These are phyloP conservation scores for Colletotrichum tropicale DNA, from an alignment of 2,329 filamentous ascomycete genomes.

Conservation along the genomic window DNA sequence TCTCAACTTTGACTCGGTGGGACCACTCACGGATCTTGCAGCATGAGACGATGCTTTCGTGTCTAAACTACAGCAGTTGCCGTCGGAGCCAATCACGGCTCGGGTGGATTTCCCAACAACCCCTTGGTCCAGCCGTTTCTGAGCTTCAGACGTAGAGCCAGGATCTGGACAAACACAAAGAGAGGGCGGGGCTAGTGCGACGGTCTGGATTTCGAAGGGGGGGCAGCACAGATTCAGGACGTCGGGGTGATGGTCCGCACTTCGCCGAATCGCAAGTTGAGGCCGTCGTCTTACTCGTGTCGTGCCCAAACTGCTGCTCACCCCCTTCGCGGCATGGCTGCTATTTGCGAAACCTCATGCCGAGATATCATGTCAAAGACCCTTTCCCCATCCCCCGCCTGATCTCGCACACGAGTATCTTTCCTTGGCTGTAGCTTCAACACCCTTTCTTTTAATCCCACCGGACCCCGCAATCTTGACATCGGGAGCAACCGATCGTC, in stretches of 20 bases:
- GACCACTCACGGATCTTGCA: neutral
- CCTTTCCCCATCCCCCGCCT: neutral
- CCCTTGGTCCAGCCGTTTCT: neutral
- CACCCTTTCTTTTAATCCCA: neutral
- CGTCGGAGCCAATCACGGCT: neutral
- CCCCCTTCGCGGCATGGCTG: neutral
- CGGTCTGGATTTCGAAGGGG: neutral
- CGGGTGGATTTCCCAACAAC: neutral
- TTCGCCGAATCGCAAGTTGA: neutral
- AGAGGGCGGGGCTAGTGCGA: neutral
- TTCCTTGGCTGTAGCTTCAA: neutral
- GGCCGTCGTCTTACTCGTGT: neutral
- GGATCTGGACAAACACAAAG: neutral
- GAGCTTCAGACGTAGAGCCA: neutral
- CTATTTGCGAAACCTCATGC: neutral
- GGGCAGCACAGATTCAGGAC: neutral
- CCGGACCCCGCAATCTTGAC: neutral
- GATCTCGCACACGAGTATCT: neutral
- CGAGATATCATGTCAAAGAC: neutral
- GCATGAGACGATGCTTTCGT: constrained; percentile 1
- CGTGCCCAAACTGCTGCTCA: neutral
- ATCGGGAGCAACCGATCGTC: neutral
- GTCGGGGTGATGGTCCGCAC: neutral
- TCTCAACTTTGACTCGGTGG: neutral
- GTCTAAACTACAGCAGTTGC: neutral